Percentiles rank a stretch among this genome's conserved stretches.
phyloP scores from a whole-genome alignment of 2,329 filamentous ascomycete species.

The Talaromyces albobiverticillius region DNA sequence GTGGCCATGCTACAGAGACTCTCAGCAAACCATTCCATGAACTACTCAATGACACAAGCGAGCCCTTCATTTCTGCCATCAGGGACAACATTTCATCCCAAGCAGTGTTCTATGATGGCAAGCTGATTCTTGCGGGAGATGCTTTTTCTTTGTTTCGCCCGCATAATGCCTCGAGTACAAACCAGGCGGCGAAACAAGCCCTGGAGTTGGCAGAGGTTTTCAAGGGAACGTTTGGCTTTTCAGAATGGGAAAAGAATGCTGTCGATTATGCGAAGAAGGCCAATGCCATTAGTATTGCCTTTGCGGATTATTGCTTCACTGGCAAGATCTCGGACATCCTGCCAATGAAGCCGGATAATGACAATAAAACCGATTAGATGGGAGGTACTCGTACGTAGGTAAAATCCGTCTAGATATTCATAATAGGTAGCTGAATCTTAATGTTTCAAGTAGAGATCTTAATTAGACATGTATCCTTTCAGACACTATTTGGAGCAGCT shows the following conservation, averaged over 20 bases:
- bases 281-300: not conserved
- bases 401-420: too few relatives aligned
- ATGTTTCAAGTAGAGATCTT: too few relatives aligned
- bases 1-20: constrained; percentile 16
- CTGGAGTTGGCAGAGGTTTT: constrained; percentile 23
- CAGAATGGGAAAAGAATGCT: constrained; percentile 20
- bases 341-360: too few relatives aligned
- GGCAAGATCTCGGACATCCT: not conserved
- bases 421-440: too few relatives aligned
- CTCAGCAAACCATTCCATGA: constrained; percentile 22
- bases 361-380: too few relatives aligned
- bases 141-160: constrained; percentile 26
- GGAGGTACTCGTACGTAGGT: not conserved
- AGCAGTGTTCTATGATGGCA: constrained; percentile 23
- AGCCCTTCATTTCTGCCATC: constrained; percentile 28
- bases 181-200: constrained; percentile 23
- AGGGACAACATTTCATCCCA: constrained; percentile 21
- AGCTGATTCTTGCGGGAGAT: constrained; percentile 28
- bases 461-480: too few relatives aligned
- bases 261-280: not conserved
- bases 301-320: not conserved
- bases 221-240: constrained; percentile 16
- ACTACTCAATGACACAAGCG: constrained; percentile 22
- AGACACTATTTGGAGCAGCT: too few relatives aligned
- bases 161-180: constrained; percentile 26